Conservation (phyloP, 345 rosid genomes). For the Pistacia integerrima region DNA sequence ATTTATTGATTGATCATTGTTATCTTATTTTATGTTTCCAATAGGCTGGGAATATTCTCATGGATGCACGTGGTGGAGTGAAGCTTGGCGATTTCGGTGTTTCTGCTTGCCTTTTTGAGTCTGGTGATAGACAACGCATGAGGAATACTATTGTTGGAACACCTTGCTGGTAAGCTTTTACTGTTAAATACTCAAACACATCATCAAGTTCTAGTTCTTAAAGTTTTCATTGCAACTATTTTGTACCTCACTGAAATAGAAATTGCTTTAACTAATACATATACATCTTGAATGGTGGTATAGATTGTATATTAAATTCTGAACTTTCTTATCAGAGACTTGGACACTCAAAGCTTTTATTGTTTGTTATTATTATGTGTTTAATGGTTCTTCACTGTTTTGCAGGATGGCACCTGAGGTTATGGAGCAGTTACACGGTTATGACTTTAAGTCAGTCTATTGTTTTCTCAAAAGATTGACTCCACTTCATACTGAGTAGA, state of each 20-base stretch:
- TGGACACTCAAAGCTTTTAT: not conserved
- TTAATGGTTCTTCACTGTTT: conserved; percentile 16
- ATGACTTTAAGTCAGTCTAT: conserved; percentile 84
- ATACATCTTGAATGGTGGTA: not conserved
- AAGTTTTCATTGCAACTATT: not conserved
- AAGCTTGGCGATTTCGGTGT: conserved; percentile 98
- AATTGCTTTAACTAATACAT: not conserved
- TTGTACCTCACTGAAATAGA: not conserved
- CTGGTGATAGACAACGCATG: conserved; percentile 96
- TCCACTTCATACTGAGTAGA: conserved; percentile 11
- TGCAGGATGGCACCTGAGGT: conserved; percentile 99
- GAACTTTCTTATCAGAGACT: not conserved
- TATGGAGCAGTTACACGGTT: conserved; percentile 97
- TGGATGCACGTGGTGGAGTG: conserved; percentile 76
- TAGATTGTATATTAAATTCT: not conserved
- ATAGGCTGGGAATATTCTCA: conserved; percentile 93
- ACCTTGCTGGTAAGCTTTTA: conserved; percentile 83
- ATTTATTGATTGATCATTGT: not conserved
- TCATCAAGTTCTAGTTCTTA: not conserved
- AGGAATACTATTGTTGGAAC: conserved; percentile 99
- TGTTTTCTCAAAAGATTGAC: conserved; percentile 18
- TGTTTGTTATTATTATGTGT: conserved; percentile 5
- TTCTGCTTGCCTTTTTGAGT: conserved; percentile 96
- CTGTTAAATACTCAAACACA: conserved; percentile 17
- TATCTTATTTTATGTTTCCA: conserved; percentile 21